A percentile compares a stretch with the other conserved stretches of the same genome.
Conservation (phyloP, 306 rosid species). For the Glycine tomentella region DNA sequence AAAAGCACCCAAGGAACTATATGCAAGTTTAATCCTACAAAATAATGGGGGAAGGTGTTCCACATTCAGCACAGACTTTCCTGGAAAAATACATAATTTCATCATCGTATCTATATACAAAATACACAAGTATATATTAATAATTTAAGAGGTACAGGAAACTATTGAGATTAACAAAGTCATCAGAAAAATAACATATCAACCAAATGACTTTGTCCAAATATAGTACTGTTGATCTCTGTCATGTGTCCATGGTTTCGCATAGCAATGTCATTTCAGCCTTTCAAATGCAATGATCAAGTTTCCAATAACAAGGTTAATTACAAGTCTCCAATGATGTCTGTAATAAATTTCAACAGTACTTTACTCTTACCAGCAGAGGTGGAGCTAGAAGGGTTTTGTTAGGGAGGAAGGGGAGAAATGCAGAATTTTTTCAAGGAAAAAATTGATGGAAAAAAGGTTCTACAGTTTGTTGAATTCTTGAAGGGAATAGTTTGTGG, state of each 20-base stretch:
- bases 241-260: slow-evolving; percentile 7
- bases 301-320: slow-evolving; percentile 3
- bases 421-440: background rate
- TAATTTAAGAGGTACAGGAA: background rate
- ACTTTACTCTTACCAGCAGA: background rate
- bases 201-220: background rate
- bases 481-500: background rate
- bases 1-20: too few relatives aligned
- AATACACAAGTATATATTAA: background rate
- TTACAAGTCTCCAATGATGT: slow-evolving; percentile 20
- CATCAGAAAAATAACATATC: slow-evolving; percentile 17
- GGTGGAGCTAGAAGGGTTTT: background rate
- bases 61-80: slow-evolving; percentile 1
- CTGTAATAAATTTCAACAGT: slow-evolving; percentile 12
- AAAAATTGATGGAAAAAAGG: background rate
- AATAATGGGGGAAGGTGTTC: background rate
- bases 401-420: background rate
- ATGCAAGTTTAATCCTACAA: background rate
- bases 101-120: background rate
- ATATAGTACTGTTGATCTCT: slow-evolving; percentile 7
- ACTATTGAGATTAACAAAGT: slow-evolving; percentile 9
- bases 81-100: background rate
- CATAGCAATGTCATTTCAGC: background rate
- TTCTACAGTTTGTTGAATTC: background rate
- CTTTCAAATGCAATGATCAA: slow-evolving; percentile 24